Percentiles rank a stretch among this genome's conserved stretches.
Evolutionary conservation across 177 flowering plant genomes (phyloP).

Genomic region (Tripterygium wilfordii): DNA sequence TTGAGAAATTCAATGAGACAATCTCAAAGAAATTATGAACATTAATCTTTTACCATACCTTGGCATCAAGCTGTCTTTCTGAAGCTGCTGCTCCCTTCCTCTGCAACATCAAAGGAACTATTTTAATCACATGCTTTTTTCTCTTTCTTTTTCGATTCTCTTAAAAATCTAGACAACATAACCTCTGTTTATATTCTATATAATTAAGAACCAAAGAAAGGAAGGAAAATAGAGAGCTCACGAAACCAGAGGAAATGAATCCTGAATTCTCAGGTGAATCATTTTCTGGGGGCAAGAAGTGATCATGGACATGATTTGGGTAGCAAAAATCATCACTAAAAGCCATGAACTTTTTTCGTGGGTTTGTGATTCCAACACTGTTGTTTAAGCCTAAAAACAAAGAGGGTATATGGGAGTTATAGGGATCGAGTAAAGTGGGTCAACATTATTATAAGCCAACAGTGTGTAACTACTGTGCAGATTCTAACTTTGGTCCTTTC

Average conservation of each 20-base stretch:
- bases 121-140: no score
- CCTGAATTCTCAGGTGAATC: constrained; percentile 8
- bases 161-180: no score
- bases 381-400: constrained; percentile 1
- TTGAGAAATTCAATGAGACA: neutral
- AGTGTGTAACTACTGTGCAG: constrained; percentile 26
- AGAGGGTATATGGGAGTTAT: constrained; percentile 3
- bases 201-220: constrained; percentile 1
- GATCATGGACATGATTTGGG: constrained; percentile 13
- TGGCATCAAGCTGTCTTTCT: constrained; percentile 68
- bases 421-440: constrained; percentile 15
- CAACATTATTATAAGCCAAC: constrained; percentile 7
- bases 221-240: constrained; percentile 5
- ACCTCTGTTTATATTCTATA: no score
- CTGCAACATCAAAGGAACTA: constrained; percentile 54
- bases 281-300: constrained; percentile 10
- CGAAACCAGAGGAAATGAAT: constrained; percentile 4
- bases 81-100: constrained; percentile 70
- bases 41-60: constrained; percentile 39
- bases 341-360: constrained; percentile 4
- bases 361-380: constrained; percentile 6
- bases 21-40: no score
- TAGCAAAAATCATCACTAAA: constrained; percentile 10
- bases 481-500: constrained; percentile 19
- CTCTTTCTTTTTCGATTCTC: no score